phyloP scores from a whole-genome alignment of 306 rosid genomes.

The Cicer arietinum region DNA sequence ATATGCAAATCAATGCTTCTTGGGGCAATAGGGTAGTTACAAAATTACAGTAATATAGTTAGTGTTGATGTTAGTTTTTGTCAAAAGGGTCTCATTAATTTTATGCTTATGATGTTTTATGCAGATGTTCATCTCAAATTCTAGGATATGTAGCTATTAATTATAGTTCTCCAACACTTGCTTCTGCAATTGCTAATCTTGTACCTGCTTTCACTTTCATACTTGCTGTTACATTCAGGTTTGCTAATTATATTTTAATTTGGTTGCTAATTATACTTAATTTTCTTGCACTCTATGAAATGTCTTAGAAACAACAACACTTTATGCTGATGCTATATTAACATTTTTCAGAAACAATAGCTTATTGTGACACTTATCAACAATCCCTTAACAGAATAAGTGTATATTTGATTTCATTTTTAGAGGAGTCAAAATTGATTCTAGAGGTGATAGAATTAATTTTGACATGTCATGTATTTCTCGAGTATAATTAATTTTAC shows the following conservation, averaged over 20 bases:
- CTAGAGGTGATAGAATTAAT: no score
- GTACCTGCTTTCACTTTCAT: constrained; percentile 93
- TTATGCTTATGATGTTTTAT: neutral
- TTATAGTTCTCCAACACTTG: constrained; percentile 85
- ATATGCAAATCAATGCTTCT: constrained; percentile 71
- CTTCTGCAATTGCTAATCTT: constrained; percentile 85
- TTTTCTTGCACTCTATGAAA: neutral
- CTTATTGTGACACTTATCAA: neutral
- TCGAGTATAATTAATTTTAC: no score
- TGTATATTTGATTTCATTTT: no score
- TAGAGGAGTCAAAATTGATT: no score
- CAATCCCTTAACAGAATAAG: neutral
- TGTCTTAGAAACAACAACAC: neutral
- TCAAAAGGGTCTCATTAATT: neutral
- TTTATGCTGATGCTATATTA: neutral
- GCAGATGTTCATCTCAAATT: constrained; percentile 76
- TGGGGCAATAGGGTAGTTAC: constrained; percentile 74
- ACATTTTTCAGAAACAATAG: neutral
- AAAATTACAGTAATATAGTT: constrained; percentile 37
- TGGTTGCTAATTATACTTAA: neutral
- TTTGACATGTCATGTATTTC: no score
- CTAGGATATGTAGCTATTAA: constrained; percentile 75
- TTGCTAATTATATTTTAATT: neutral
- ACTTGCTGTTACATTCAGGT: constrained; percentile 86
- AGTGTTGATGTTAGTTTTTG: neutral